phyloP scores from a whole-genome alignment of 2,329 filamentous ascomycete genomes.

The Alternaria gansuensis region DNA sequence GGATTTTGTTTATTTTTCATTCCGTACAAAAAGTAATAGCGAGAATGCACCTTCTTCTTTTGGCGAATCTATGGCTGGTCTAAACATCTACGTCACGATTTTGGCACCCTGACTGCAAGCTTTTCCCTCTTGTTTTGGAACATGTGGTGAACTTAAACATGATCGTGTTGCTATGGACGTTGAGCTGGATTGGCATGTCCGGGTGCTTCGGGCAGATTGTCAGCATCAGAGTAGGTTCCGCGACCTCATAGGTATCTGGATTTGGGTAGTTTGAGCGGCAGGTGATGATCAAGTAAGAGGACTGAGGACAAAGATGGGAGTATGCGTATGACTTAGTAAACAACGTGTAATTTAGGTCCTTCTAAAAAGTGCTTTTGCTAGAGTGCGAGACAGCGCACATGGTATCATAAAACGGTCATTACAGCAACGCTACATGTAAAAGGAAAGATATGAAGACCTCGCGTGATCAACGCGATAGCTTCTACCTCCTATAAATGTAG shows the following conservation, averaged over 20 bases:
- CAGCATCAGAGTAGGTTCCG: not conserved
- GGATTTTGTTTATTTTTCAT: not conserved
- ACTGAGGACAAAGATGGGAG: not conserved
- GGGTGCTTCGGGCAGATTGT: not conserved
- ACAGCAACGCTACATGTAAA: constrained; percentile 1
- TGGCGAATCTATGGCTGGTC: not conserved
- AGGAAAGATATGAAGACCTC: constrained; percentile 1
- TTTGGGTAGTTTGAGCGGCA: not conserved
- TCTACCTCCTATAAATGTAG: not conserved
- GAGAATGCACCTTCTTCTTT: not conserved
- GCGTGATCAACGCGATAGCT: constrained; percentile 3
- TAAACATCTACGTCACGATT: not conserved
- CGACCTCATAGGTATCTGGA: not conserved
- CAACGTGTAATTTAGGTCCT: not conserved
- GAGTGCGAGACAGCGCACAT: not conserved
- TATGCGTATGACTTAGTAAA: not conserved
- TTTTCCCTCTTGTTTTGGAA: not conserved
- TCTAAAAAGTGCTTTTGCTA: not conserved
- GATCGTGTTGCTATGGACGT: not conserved
- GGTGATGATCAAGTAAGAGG: not conserved
- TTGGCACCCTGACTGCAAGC: not conserved
- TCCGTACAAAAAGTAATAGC: not conserved
- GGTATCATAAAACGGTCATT: constrained; percentile 9
- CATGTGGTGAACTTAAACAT: not conserved
- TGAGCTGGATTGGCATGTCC: not conserved